A percentile compares a stretch with the other conserved stretches of the same genome.
These are phyloP conservation scores for Acacia crassicarpa DNA, from an alignment of 306 rosid genomes.

Conservation along the genomic window DNA sequence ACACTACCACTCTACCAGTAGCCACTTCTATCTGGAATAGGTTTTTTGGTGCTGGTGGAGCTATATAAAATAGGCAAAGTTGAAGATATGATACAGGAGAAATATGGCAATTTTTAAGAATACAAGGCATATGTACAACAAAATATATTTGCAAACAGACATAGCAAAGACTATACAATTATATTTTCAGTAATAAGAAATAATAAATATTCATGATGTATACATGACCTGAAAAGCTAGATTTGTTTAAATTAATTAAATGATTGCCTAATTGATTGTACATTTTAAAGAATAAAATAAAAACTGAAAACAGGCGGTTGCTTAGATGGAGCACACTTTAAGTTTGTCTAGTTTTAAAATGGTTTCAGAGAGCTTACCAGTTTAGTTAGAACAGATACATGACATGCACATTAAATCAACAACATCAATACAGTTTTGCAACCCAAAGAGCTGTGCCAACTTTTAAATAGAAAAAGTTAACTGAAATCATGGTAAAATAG, in stretches of 20 bases:
- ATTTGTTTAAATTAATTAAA: neutral
- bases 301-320: neutral
- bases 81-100: neutral
- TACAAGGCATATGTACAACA: no score
- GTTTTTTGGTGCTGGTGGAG: neutral
- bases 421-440: neutral
- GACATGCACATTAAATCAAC: neutral
- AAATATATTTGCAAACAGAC: neutral
- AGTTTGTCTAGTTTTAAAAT: neutral
- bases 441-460: neutral
- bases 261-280: neutral
- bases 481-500: neutral
- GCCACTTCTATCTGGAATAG: neutral
- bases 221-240: neutral
- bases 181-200: no score
- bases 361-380: neutral
- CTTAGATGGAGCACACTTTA: neutral
- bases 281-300: neutral
- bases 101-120: neutral
- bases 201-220: neutral
- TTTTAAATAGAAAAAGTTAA: no score
- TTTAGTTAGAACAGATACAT: neutral
- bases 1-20: neutral
- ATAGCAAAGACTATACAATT: neutral
- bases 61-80: neutral